Conservation (phyloP, 345 rosid genomes). For the Hevea brasiliensis region DNA sequence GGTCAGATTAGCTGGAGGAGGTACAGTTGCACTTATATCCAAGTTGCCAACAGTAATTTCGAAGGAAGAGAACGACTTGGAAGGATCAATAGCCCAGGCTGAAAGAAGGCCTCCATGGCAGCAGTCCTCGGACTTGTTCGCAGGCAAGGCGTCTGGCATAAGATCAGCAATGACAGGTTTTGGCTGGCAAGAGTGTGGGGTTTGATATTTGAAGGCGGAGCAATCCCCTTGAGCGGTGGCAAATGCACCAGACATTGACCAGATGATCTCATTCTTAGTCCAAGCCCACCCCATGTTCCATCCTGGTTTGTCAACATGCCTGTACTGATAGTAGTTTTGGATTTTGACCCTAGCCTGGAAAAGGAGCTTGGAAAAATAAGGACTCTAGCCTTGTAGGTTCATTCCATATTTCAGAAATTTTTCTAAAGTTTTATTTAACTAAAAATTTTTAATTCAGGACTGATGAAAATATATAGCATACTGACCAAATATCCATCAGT, state of each 20-base stretch:
- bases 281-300: constrained; percentile 64
- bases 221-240: constrained; percentile 56
- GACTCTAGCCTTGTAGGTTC: not conserved
- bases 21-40: constrained; percentile 17
- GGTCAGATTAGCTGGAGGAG: constrained; percentile 47
- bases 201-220: constrained; percentile 27
- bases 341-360: constrained; percentile 55
- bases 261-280: constrained; percentile 41
- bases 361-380: not conserved
- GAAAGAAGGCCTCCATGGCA: constrained; percentile 51
- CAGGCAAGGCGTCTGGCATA: constrained; percentile 26
- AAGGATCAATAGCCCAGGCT: constrained; percentile 49
- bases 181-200: constrained; percentile 49
- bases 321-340: constrained; percentile 50
- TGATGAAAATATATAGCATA: not conserved
- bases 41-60: constrained; percentile 46
- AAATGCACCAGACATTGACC: constrained; percentile 56
- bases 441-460: not conserved
- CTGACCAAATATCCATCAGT: constrained; percentile 55
- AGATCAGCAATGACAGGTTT: constrained; percentile 47
- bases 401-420: not conserved
- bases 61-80: constrained; percentile 50
- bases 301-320: constrained; percentile 48
- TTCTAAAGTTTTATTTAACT: not conserved
- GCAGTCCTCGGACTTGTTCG: constrained; percentile 38